A percentile compares a stretch with the other conserved stretches of the same genome.
phyloP scores from a whole-genome alignment of 768 basidiomycete genomes.

The Macrolepiota fuliginosa region DNA sequence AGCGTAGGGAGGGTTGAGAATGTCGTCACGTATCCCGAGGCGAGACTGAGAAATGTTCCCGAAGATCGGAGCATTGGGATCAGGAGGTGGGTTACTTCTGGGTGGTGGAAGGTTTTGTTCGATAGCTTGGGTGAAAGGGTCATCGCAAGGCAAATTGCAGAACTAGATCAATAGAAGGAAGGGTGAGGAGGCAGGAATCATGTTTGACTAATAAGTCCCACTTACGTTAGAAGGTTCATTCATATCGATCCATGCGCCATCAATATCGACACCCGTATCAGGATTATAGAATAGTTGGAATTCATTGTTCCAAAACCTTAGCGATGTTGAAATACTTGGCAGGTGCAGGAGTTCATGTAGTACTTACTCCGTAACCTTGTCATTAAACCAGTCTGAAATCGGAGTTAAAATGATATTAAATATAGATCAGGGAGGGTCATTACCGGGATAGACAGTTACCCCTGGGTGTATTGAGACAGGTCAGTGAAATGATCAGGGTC shows the following conservation, averaged over 20 bases:
- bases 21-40: slow-evolving; percentile 26
- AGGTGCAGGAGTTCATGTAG: neutral
- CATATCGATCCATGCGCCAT: slow-evolving; percentile 77
- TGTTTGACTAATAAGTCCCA: neutral
- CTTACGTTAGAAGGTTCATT: slow-evolving; percentile 69
- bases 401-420: neutral
- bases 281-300: slow-evolving; percentile 56
- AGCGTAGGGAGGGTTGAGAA: slow-evolving; percentile 53
- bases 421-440: neutral
- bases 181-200: neutral
- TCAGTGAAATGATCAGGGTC: no score
- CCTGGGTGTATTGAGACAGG: neutral
- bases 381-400: slow-evolving; percentile 55
- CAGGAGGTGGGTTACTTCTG: slow-evolving; percentile 46
- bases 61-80: slow-evolving; percentile 54
- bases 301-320: slow-evolving; percentile 62
- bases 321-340: neutral
- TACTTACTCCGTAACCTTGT: slow-evolving; percentile 45
- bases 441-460: slow-evolving; percentile 10
- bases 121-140: slow-evolving; percentile 57
- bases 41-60: slow-evolving; percentile 11
- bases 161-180: slow-evolving; percentile 37
- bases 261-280: slow-evolving; percentile 56
- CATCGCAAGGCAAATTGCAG: slow-evolving; percentile 57
- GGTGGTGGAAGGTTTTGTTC: slow-evolving; percentile 55